These are phyloP conservation scores for Metschnikowia corniflorae DNA, from an alignment of 805 yeast genomes.

Conservation along the genomic window DNA sequence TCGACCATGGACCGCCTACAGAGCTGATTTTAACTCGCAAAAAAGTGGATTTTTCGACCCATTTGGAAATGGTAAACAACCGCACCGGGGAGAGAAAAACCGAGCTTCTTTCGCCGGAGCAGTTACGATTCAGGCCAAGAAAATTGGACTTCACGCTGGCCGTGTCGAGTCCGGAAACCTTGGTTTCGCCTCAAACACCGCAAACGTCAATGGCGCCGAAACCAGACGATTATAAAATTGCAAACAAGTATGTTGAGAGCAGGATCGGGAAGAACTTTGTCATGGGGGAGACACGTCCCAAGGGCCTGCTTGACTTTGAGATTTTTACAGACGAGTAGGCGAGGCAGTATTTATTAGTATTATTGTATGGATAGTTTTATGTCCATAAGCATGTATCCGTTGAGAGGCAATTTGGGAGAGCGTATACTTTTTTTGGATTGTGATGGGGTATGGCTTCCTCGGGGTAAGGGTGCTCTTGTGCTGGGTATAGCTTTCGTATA, in stretches of 20 bases:
- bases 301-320: conserved; percentile 14
- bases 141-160: conserved; percentile 18
- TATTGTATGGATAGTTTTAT: no score
- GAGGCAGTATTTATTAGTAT: no score
- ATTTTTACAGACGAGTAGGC: conserved; percentile 14
- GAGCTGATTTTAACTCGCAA: background rate
- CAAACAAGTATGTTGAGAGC: conserved; percentile 16
- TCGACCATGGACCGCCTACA: background rate
- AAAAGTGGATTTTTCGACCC: conserved; percentile 12
- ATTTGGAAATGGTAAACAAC: conserved; percentile 14
- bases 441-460: no score
- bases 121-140: conserved; percentile 14
- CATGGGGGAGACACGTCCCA: conserved; percentile 12
- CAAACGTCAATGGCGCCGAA: background rate
- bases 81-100: conserved; percentile 15
- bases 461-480: no score
- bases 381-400: no score
- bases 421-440: no score
- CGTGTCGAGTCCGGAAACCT: conserved; percentile 7
- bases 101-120: conserved; percentile 12
- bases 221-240: conserved; percentile 12
- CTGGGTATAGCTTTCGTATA: no score
- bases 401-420: no score
- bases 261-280: conserved; percentile 17
- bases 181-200: background rate